Evolutionary conservation across 2,329 filamentous ascomycete genomes (phyloP).

Genomic region (Pyrenophora graminea): DNA sequence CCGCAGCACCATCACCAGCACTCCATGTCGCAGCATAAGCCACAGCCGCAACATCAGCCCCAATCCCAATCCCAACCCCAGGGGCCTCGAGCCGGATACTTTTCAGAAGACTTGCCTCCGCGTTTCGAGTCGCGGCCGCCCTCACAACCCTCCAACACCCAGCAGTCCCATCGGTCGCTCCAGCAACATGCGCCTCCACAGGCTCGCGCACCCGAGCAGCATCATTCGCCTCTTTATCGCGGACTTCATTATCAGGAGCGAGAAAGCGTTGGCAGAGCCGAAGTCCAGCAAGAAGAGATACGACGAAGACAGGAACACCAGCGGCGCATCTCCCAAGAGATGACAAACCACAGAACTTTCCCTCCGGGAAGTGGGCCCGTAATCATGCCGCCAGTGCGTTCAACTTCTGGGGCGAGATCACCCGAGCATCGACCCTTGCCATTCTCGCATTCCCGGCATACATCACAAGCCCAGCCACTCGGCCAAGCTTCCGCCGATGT

Average conservation of each 20-base stretch:
- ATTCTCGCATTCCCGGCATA: conserved; percentile 35
- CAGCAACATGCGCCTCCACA: conserved; percentile 36
- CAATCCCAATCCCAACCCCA: conserved; percentile 36
- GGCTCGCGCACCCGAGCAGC: conserved; percentile 34
- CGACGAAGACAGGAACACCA: conserved; percentile 35
- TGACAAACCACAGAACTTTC: conserved; percentile 33
- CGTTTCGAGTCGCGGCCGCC: conserved; percentile 37
- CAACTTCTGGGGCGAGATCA: conserved; percentile 31
- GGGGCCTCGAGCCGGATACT: conserved; percentile 43
- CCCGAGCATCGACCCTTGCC: conserved; percentile 39
- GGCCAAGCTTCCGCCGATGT: conserved; percentile 28
- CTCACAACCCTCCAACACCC: conserved; percentile 31
- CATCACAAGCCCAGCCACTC: conserved; percentile 31
- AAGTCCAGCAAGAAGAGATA: conserved; percentile 39
- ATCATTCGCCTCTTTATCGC: conserved; percentile 33
- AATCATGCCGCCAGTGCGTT: conserved; percentile 33
- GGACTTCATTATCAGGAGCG: conserved; percentile 34
- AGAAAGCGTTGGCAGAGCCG: conserved; percentile 27
- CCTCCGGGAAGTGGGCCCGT: conserved; percentile 23
- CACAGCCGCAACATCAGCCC: conserved; percentile 23
- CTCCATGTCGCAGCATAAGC: conserved; percentile 34
- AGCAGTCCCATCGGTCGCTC: conserved; percentile 28
- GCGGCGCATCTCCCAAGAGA: conserved; percentile 41
- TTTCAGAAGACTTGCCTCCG: conserved; percentile 39
- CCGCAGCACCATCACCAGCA: conserved; percentile 37